Evolutionary conservation across 306 rosid genomes (phyloP).

Genomic region (Citrullus amarus): DNA sequence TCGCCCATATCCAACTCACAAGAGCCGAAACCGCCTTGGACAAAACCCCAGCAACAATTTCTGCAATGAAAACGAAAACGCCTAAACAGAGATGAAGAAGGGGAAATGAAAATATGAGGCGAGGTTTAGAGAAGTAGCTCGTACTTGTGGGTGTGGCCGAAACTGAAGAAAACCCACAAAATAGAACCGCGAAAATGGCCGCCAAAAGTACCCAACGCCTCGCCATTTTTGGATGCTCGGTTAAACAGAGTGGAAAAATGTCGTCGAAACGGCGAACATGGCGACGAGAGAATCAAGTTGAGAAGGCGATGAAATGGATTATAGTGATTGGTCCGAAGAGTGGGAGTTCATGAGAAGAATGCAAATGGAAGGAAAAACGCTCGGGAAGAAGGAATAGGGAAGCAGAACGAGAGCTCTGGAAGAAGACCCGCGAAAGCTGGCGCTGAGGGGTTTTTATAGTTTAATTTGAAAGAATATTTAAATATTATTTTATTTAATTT

Average conservation of each 20-base stretch:
- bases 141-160: slow-evolving; percentile 71
- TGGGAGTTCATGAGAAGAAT: not conserved
- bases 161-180: slow-evolving; percentile 43
- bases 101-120: too few relatives aligned
- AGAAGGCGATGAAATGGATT: not conserved
- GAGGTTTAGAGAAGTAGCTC: slow-evolving; percentile 5
- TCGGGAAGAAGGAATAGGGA: not conserved
- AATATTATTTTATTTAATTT: not conserved
- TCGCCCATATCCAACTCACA: slow-evolving; percentile 63
- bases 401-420: not conserved
- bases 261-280: not conserved
- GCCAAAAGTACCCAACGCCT: slow-evolving; percentile 25
- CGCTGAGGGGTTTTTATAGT: not conserved
- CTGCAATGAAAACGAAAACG: slow-evolving; percentile 32
- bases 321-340: not conserved
- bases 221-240: slow-evolving; percentile 28
- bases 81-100: not conserved
- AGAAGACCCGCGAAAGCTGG: not conserved
- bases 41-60: slow-evolving; percentile 57
- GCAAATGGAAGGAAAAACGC: not conserved
- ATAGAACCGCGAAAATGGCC: slow-evolving; percentile 34
- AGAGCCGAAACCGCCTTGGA: slow-evolving; percentile 74
- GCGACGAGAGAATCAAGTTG: not conserved
- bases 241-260: not conserved
- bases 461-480: not conserved